These are phyloP conservation scores for Cryphonectria parasitica DNA, from an alignment of 2,329 filamentous ascomycete genomes.

Conservation along the genomic window DNA sequence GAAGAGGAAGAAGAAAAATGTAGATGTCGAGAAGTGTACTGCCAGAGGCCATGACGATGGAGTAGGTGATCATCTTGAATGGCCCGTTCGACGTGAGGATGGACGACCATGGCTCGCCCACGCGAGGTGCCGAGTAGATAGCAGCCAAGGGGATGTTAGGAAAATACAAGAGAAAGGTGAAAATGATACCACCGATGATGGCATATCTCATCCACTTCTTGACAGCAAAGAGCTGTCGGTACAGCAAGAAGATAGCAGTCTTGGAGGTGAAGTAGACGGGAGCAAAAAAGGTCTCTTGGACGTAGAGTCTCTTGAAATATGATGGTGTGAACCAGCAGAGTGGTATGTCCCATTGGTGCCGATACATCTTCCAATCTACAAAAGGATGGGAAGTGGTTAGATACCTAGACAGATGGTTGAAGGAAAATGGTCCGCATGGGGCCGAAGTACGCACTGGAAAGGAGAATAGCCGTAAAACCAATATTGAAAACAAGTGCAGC, in stretches of 20 bases:
- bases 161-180: not conserved
- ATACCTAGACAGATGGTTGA: too few relatives aligned
- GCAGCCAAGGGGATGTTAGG: slow-evolving; percentile 6
- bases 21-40: not conserved
- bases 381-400: too few relatives aligned
- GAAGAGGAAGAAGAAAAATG: slow-evolving; percentile 2
- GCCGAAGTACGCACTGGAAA: too few relatives aligned
- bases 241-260: not conserved
- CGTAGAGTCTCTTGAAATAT: too few relatives aligned
- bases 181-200: not conserved
- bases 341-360: too few relatives aligned
- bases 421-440: too few relatives aligned
- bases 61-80: not conserved
- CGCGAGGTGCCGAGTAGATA: not conserved
- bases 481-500: too few relatives aligned
- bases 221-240: not conserved
- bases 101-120: not conserved
- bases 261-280: slow-evolving; percentile 6
- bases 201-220: slow-evolving; percentile 2
- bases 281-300: not conserved
- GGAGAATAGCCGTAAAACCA: too few relatives aligned
- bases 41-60: not conserved
- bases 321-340: too few relatives aligned
- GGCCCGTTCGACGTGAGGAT: not conserved
- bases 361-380: too few relatives aligned